These are phyloP conservation scores for Apiotrichum domesticum DNA, from an alignment of 1,284 basidiomycete species.

Conservation along the genomic window DNA sequence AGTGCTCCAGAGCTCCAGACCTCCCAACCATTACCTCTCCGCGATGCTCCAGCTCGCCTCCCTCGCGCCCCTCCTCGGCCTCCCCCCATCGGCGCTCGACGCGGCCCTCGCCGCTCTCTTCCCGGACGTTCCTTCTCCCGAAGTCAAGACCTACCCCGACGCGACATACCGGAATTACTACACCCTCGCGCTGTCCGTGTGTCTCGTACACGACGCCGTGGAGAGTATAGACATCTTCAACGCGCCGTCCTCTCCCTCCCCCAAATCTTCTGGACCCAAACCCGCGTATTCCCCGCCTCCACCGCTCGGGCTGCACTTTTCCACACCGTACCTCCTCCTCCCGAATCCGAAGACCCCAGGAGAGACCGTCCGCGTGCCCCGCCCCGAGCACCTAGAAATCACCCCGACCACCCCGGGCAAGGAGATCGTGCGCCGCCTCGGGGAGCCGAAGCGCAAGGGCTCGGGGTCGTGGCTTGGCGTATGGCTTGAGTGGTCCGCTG, in stretches of 20 bases:
- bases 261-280: not conserved
- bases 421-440: constrained; percentile 64
- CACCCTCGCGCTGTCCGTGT: constrained; percentile 67
- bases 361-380: constrained; percentile 8
- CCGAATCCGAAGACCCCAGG: constrained; percentile 25
- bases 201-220: constrained; percentile 53
- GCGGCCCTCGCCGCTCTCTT: constrained; percentile 7
- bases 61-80: too few relatives aligned
- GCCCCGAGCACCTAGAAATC: constrained; percentile 52
- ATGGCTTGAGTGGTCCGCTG: constrained; percentile 81
- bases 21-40: too few relatives aligned
- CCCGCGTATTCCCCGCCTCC: constrained; percentile 22
- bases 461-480: constrained; percentile 83
- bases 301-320: constrained; percentile 54
- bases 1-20: too few relatives aligned
- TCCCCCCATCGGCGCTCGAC: not conserved
- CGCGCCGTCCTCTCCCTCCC: constrained; percentile 11
- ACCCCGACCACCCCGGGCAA: constrained; percentile 58
- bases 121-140: not conserved
- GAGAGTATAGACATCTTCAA: constrained; percentile 80
- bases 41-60: too few relatives aligned
- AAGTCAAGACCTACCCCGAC: constrained; percentile 71
- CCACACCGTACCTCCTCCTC: constrained; percentile 47
- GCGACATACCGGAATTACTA: constrained; percentile 78
- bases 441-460: constrained; percentile 80